A percentile compares a stretch with the other conserved stretches of the same genome.
phyloP scores from a whole-genome alignment of 805 yeast species.

The Scheffersomyces lignosus region DNA sequence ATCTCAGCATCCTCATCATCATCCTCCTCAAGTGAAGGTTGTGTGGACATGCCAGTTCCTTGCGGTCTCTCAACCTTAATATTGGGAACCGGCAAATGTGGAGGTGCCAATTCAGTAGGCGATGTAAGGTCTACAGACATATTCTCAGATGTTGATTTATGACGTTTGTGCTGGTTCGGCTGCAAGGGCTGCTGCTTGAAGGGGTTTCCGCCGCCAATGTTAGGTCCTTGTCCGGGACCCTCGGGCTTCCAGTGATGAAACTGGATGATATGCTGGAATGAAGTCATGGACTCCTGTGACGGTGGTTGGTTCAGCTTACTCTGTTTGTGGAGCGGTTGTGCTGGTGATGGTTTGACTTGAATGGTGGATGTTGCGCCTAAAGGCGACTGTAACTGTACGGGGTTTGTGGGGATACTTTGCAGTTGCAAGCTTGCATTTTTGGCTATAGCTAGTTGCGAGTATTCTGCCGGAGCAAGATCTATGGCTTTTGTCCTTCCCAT shows the following conservation, averaged over 20 bases:
- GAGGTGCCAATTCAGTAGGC: neutral
- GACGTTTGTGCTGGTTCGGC: constrained; percentile 33
- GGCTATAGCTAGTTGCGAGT: neutral
- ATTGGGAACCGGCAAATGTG: neutral
- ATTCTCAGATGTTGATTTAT: constrained; percentile 31
- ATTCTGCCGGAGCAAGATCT: neutral
- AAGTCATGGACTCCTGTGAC: constrained; percentile 45
- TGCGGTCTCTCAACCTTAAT: constrained; percentile 1
- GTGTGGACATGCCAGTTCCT: neutral
- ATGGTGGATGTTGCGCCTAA: constrained; percentile 33
- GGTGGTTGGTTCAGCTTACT: constrained; percentile 31
- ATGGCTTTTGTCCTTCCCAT: constrained; percentile 2
- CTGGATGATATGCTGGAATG: constrained; percentile 52
- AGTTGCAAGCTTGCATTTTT: neutral
- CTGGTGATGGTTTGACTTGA: constrained; percentile 44
- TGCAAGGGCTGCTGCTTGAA: constrained; percentile 8
- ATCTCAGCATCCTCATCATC: constrained; percentile 12
- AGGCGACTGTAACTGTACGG: constrained; percentile 13
- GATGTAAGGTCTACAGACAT: constrained; percentile 28
- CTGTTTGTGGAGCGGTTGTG: constrained; percentile 39
- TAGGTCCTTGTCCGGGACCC: constrained; percentile 19
- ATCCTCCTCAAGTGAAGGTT: neutral
- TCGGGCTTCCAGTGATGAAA: constrained; percentile 61
- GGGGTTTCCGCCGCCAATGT: constrained; percentile 5
- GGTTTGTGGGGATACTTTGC: constrained; percentile 3